A percentile compares a stretch with the other conserved stretches of the same genome.
Conservation (phyloP, 306 rosid species). For the Alnus rubra region DNA sequence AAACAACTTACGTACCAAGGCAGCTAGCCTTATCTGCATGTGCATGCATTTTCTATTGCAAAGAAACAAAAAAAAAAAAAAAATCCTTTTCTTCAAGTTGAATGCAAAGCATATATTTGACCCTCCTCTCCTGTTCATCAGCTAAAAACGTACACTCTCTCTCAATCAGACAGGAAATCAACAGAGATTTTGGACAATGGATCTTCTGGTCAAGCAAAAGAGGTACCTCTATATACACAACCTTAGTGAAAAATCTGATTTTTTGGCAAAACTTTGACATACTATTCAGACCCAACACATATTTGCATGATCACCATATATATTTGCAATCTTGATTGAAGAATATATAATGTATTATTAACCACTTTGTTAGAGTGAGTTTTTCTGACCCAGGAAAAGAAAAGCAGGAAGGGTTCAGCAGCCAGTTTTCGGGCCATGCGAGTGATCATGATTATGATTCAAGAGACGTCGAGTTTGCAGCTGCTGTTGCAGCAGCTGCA, state of each 20-base stretch:
- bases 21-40: constrained; percentile 24
- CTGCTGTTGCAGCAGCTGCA: constrained; percentile 67
- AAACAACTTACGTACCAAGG: constrained; percentile 25
- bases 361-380: constrained; percentile 35
- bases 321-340: neutral
- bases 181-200: constrained; percentile 26
- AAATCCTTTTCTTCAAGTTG: constrained; percentile 59
- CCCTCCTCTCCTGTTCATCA: constrained; percentile 36
- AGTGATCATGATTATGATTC: constrained; percentile 33
- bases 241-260: neutral
- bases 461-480: constrained; percentile 44
- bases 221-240: constrained; percentile 28
- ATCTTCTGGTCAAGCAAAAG: constrained; percentile 32
- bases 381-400: constrained; percentile 36
- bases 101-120: constrained; percentile 40
- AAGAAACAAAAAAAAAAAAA: neutral
- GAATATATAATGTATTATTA: neutral
- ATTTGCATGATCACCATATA: neutral
- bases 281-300: neutral
- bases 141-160: neutral
- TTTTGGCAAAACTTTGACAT: neutral
- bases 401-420: constrained; percentile 27
- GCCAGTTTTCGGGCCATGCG: constrained; percentile 24
- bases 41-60: constrained; percentile 19
- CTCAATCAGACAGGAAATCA: constrained; percentile 2